These are phyloP conservation scores for Talaromyces sp. DNA, from an alignment of 2,329 filamentous ascomycete species.

Conservation along the genomic window DNA sequence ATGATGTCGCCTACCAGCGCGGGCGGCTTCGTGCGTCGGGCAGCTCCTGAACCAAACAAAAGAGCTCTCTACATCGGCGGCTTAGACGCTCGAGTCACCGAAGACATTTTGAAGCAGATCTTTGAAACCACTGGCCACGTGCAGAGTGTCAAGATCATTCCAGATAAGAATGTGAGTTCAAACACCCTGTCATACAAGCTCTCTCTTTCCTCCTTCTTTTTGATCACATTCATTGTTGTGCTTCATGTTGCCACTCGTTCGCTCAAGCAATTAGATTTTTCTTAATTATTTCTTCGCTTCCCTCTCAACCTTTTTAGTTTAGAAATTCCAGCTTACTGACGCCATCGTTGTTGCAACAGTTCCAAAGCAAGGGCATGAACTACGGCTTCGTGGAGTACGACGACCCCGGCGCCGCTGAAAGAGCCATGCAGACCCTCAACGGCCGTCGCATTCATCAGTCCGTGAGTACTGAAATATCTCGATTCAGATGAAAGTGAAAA, in stretches of 20 bases:
- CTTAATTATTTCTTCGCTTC: background rate
- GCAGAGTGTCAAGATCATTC: conserved; percentile 98
- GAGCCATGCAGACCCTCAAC: conserved; percentile 95
- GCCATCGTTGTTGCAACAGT: conserved; percentile 22
- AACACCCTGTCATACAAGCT: background rate
- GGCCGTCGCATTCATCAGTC: conserved; percentile 92
- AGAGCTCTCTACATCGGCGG: conserved; percentile 93
- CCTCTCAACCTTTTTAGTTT: background rate
- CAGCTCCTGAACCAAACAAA: conserved; percentile 97
- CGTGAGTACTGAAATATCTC: conserved; percentile 53
- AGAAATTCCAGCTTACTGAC: background rate
- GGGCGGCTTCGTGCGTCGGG: conserved; percentile 76
- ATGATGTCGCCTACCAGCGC: conserved; percentile 83
- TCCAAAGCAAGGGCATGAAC: conserved; percentile 90
- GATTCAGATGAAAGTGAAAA: background rate
- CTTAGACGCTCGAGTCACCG: conserved; percentile 88
- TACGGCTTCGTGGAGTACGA: conserved; percentile 99
- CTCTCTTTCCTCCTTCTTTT: background rate
- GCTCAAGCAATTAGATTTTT: background rate
- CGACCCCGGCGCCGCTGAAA: conserved; percentile 90
- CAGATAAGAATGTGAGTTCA: conserved; percentile 91
- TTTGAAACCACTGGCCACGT: conserved; percentile 99
- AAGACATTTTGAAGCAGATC: conserved; percentile 93
- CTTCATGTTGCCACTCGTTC: background rate
- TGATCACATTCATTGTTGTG: background rate